Conservation (phyloP, 306 rosid species). For the Vicia villosa region DNA sequence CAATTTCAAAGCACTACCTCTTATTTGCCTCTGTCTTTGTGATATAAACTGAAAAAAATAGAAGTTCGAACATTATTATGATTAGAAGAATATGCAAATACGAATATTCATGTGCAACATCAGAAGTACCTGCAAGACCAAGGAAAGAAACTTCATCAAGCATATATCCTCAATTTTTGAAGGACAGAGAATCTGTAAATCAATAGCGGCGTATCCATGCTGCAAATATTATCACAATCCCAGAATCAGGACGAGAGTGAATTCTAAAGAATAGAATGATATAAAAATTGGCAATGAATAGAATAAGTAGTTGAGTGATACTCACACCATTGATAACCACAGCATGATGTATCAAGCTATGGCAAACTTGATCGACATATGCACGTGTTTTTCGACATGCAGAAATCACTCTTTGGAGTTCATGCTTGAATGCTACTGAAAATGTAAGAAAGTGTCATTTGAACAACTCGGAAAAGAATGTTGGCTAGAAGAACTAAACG, state of each 20-base stretch:
- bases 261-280: slow-evolving; percentile 1
- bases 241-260: slow-evolving; percentile 21
- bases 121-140: slow-evolving; percentile 71
- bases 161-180: slow-evolving; percentile 56
- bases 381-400: slow-evolving; percentile 71
- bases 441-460: slow-evolving; percentile 33
- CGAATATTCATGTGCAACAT: slow-evolving; percentile 17
- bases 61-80: slow-evolving; percentile 24
- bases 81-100: slow-evolving; percentile 20
- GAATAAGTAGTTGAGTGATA: slow-evolving; percentile 31
- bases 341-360: slow-evolving; percentile 49
- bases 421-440: slow-evolving; percentile 71
- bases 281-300: slow-evolving; percentile 16
- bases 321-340: slow-evolving; percentile 67
- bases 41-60: slow-evolving; percentile 73
- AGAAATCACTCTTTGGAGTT: slow-evolving; percentile 74
- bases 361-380: slow-evolving; percentile 62
- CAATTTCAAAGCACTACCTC: slow-evolving; percentile 79
- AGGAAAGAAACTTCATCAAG: slow-evolving; percentile 68
- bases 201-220: slow-evolving; percentile 83
- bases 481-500: not conserved
- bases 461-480: slow-evolving; percentile 4
- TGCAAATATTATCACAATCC: slow-evolving; percentile 46
- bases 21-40: slow-evolving; percentile 77
- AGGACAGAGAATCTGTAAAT: slow-evolving; percentile 64